phyloP scores from a whole-genome alignment of 495 filamentous ascomycete genomes.

The Hypomontagnella monticulosa region DNA sequence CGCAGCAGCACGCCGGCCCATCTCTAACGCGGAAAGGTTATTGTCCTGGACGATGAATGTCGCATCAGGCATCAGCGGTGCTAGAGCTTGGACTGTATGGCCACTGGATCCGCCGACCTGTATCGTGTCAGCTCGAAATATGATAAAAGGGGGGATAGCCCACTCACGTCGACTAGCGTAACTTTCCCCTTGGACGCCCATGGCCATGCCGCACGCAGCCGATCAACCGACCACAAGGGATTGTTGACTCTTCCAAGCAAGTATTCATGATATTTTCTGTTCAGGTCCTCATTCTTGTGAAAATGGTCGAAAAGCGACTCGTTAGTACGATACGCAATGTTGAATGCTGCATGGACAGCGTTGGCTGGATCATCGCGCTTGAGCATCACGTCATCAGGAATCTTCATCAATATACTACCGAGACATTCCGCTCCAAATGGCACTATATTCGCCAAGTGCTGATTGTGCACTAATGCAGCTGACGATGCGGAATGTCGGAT shows the following conservation, averaged over 20 bases:
- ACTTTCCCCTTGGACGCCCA: constrained; percentile 22
- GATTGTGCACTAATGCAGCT: constrained; percentile 66
- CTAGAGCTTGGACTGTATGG: constrained; percentile 49
- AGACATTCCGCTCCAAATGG: constrained; percentile 65
- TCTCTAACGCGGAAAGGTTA: constrained; percentile 36
- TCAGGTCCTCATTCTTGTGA: constrained; percentile 22
- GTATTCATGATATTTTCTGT: constrained; percentile 38
- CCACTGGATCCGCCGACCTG: constrained; percentile 58
- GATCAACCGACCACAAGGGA: constrained; percentile 38
- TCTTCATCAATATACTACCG: constrained; percentile 22
- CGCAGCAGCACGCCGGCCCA: constrained; percentile 32
- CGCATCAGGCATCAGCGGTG: constrained; percentile 45
- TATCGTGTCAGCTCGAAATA: constrained; percentile 1
- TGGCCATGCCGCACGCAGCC: constrained; percentile 33
- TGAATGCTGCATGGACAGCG: constrained; percentile 45
- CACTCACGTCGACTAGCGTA: constrained; percentile 40
- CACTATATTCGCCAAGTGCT: constrained; percentile 83
- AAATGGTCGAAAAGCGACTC: constrained; percentile 41
- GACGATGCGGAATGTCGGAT: constrained; percentile 52
- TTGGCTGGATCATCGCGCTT: constrained; percentile 37
- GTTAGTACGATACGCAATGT: constrained; percentile 45
- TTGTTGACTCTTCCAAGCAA: constrained; percentile 35
- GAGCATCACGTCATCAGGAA: constrained; percentile 39
- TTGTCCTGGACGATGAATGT: constrained; percentile 53
- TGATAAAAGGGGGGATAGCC: neutral